Base-by-base conservation (phyloP, 2,329 filamentous ascomycete species). In the Aspergillus fructus region DNA sequence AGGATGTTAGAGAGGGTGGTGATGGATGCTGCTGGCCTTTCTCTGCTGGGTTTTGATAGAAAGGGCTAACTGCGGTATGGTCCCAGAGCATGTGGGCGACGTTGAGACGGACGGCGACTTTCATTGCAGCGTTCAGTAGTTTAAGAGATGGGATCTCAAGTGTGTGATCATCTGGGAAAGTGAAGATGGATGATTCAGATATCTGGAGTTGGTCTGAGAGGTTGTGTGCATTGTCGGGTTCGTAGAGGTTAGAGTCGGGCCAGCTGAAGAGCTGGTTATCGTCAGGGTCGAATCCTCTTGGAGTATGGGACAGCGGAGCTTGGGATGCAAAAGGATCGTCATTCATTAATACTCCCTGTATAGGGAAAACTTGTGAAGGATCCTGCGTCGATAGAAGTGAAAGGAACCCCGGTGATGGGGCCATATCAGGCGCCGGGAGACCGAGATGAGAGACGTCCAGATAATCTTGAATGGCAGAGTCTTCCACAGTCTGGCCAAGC, bases 91-190 rank as follows among this genome's bases (percentile, higher is more conserved):
- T 54, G 1, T 73, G 66, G 2, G 67, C 68, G 53, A 75, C 74
- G 40, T 78, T 77, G 15, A 85, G 69, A 1, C 82, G 77, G 6
- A 66, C 64, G 1, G 81, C 79, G 42, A 85, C 78, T 46, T 76
- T 76, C 51, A 79, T 60, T 30, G 81, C 68, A 0, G 76, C 82
- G 24, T 75, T 76, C 39, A 85, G 68, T 3, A 85, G 59, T 1
- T 51, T 78, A 19, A 85, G 69, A 41, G 81, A 76, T n/a, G 76
- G 72, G 11, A 83, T 67, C 0, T 81, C 78, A 5, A 84, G 70
- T 48, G 76, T 70, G 62, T 78, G 81, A 47, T 79, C 81, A 66
- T 84, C 82, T 1, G 77, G 71, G 53, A 75, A 74, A 9, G 69
- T 67, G 57, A 70, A 71, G 19, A 30, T 59, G 1, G 55, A 58